A percentile compares a stretch with the other conserved stretches of the same genome.
Evolutionary conservation across 352 stramenopile genomes (phyloP).

Genomic region (Hyaloperonospora brassicae): DNA sequence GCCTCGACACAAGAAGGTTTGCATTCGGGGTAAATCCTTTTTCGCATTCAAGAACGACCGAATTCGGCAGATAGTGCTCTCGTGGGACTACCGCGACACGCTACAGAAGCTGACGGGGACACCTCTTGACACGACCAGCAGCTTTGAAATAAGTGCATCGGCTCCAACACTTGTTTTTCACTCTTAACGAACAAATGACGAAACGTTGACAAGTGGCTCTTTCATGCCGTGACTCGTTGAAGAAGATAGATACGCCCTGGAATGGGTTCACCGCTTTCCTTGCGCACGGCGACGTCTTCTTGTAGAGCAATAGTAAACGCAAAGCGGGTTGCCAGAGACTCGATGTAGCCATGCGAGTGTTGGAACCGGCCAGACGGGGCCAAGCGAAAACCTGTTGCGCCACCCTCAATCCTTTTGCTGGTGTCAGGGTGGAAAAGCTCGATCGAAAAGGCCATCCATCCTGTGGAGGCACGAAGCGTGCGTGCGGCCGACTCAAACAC

Average conservation of each 20-base stretch:
- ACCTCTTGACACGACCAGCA: slow-evolving; percentile 21
- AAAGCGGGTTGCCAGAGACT: slow-evolving; percentile 23
- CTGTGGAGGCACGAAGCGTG: slow-evolving; percentile 32
- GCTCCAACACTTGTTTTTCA: slow-evolving; percentile 5
- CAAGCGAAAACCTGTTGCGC: slow-evolving; percentile 33
- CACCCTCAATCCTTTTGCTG: neutral
- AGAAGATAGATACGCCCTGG: slow-evolving; percentile 57
- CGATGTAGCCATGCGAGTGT: slow-evolving; percentile 63
- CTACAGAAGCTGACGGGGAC: slow-evolving; percentile 67
- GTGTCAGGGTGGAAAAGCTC: slow-evolving; percentile 30
- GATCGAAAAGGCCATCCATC: slow-evolving; percentile 67
- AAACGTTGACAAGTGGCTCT: slow-evolving; percentile 1
- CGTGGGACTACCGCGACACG: slow-evolving; percentile 68
- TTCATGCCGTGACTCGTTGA: slow-evolving; percentile 4
- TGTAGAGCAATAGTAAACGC: slow-evolving; percentile 37
- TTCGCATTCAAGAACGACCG: slow-evolving; percentile 75
- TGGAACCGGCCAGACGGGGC: slow-evolving; percentile 70
- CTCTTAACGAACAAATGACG: slow-evolving; percentile 14
- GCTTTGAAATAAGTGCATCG: slow-evolving; percentile 16
- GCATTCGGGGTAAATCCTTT: slow-evolving; percentile 65
- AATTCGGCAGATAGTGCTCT: slow-evolving; percentile 62
- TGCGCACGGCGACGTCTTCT: slow-evolving; percentile 49
- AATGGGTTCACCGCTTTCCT: slow-evolving; percentile 69
- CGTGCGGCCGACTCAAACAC: slow-evolving; percentile 42
- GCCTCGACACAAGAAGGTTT: slow-evolving; percentile 69